Evolutionary conservation across 2,329 filamentous ascomycete genomes (phyloP), one percentile per base, ranked within the genome.

Genomic region (Cladobotryum protrusum): DNA sequence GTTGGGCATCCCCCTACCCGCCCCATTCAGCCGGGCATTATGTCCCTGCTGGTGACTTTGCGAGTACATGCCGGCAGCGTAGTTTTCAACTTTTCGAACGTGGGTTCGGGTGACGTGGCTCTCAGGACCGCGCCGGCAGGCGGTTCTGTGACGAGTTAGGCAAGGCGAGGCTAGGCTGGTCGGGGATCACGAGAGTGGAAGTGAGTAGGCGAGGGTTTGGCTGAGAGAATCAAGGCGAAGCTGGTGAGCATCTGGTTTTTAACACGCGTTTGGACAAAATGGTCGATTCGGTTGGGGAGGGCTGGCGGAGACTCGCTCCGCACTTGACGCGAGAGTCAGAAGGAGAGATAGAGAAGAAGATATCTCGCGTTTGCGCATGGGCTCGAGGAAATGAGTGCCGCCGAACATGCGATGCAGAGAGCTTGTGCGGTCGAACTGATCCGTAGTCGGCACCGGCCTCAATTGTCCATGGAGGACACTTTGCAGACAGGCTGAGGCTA

Each of bases 1-100:
- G 55, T 74, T 76, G 24, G 79, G 78, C 55, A 82, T 82, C 60
- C 85, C 86, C 56, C 68, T 66, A 32, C 68, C 68, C 54, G 65
- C 66, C 71, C 68, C 68, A 63, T 89, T 90, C 69, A 89, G 79
- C 71, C 87, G 83, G 71, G 79, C 80, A 72, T 84, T 84, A 66
- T 89, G 86, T 66, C 82, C 82, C 71, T 85, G 83, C 65, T 87
- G 83, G 66, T 79, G 83, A 64, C 76, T 77, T 68, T 87, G 83
- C 63, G 81, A 82, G 75, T 85, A 90, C 86, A 90, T 90, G 67
- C 77, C 76, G 68, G 57, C 48, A 58, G 48, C 50, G 50, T 55
- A 49, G 47, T 50, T 52, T 44, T 43, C 48, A 50, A 48, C 49
- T 51, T n/a, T 43, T 49, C 47, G 52, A 45, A 53, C 52, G 41